These are phyloP conservation scores for Spinacia oleracea DNA, from an alignment of 179 eudicot species.

Conservation along the genomic window DNA sequence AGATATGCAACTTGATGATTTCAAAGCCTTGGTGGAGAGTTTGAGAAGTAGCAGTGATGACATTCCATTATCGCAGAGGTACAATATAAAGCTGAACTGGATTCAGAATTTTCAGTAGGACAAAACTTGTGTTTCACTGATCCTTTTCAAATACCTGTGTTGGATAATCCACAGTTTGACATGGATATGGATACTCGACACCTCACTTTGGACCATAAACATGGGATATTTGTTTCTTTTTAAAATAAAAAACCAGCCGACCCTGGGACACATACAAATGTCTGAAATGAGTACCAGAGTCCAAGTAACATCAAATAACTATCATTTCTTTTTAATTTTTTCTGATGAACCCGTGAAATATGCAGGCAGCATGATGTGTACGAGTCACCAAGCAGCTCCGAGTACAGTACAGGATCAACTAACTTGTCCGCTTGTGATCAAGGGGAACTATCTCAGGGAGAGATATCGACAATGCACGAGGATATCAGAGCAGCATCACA, in stretches of 20 bases:
- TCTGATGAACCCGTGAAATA: slow-evolving; percentile 16
- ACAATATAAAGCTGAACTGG: slow-evolving; percentile 7
- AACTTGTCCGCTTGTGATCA: slow-evolving; percentile 48
- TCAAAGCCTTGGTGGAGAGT: slow-evolving; percentile 62
- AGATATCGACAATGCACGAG: slow-evolving; percentile 38
- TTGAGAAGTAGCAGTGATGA: slow-evolving; percentile 50
- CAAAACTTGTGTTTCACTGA: too few species aligned
- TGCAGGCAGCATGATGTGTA: slow-evolving; percentile 63
- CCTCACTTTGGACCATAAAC: not conserved
- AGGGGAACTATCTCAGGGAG: slow-evolving; percentile 46
- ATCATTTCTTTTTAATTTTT: not conserved
- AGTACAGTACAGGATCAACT: slow-evolving; percentile 83
- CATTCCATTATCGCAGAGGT: slow-evolving; percentile 63
- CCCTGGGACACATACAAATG: not conserved
- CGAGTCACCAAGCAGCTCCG: slow-evolving; percentile 78
- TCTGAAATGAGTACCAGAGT: too few species aligned
- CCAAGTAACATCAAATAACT: not conserved
- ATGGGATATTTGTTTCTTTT: not conserved
- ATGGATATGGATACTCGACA: not conserved
- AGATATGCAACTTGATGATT: slow-evolving; percentile 58
- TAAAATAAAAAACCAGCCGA: too few species aligned
- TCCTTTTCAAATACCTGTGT: not conserved
- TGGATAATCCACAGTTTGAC: not conserved
- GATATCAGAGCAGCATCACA: slow-evolving; percentile 37
- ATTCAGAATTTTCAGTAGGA: not conserved